Evolutionary conservation across 2,329 filamentous ascomycete genomes (phyloP), one percentile per base, ranked within the genome.

Genomic region (Tolypocladium amazonense): DNA sequence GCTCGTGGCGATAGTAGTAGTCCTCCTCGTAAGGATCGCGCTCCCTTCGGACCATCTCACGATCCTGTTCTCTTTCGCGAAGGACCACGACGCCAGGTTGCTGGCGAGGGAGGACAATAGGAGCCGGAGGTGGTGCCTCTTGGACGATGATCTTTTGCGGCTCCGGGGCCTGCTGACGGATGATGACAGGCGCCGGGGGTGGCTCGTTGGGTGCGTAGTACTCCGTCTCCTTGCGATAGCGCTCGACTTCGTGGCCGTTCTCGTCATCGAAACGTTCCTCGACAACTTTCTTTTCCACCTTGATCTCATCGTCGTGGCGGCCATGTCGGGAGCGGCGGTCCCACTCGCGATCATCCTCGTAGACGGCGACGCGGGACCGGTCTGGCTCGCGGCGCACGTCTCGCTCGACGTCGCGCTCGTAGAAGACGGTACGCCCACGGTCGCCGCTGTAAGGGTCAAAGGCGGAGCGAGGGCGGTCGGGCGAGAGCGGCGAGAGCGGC

Each of bases 221-320:
- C 64, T 87, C 84, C 2, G 82, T 83, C 68, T 87, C 84, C 69
- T 80, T 81, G 66, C 80, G 80, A 67, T 84, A 85, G 67, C 78
- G 79, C 68, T 87, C 84, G 50, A 85, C 67, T 23, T 86, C 81
- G 59, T 75, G 76, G 53, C 76, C 76, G 27, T 69, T 69, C 23
- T 70, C 65, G 30, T 81, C 78, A 53, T 80, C 78, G 35, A 76
- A 71, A 56, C 76, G 77, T 63, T 83, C 80, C 59, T 83, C 75
- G 20, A 75, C 50, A 20, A 54, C 75, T 58, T 79, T 79, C 65
- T 80, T 80, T 65, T 85, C 81, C 62, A 85, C 71, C 58, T 79
- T 78, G 41, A 85, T 65, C 30, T 85, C 82, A 57, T 78, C 78
- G 33, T 80, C 78, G 41, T 77, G 76, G 23, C 78, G 53, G 67